Base-by-base conservation (phyloP, 1,284 basidiomycete genomes). In the Stygiomarasmius scandens region DNA sequence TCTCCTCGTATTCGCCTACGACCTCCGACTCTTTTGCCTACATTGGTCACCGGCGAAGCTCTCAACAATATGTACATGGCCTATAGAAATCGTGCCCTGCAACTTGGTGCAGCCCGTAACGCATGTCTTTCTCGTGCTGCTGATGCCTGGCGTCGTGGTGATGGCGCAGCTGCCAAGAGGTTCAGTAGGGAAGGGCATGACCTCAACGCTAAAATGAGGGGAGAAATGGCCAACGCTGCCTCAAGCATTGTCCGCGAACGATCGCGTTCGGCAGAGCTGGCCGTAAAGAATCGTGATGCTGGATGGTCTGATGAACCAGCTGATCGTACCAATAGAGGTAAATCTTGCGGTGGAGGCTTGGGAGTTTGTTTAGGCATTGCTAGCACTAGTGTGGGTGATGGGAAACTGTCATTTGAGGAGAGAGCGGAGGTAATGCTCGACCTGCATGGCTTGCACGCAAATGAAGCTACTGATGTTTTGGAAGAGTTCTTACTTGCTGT, bases 71-170 rank as follows among this genome's bases (percentile, higher is more conserved):
- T 96, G 62, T 98, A 99, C 75, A 89, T 96, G 85, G 72, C 85
- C 0, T 96, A 97, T 65, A 89, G 96, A 5, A 82, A 87, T 29
- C 84, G 90, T 24, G 93, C 93, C 22, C 81, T 98, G 59, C 91
- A 96, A 62, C 85, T 98, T 5, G 95, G 95, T 43, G 92, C 95
- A 6, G 93, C 94, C 38, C 81, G 96, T 32, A 98, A 98, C 68
- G 93, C 94, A 11, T 96, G 93, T 68, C 81, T 99, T n/a, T 93
- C 92, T 2, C 87, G 94, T 46, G 96, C 96, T 3, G 95, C 96
- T 1, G 95, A 98, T 68, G 95, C 96, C 2, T 98, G 93, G 90
- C 81, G 93, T 47, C 83, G 92, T 11, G 95, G 96, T 3, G 96
- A 99, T 64, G 96, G 96, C 2, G 94, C 94, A 0, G 91, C 92